These are phyloP conservation scores for Desmodesmus armatus DNA, from an alignment of 139 green algal species.

Conservation along the genomic window DNA sequence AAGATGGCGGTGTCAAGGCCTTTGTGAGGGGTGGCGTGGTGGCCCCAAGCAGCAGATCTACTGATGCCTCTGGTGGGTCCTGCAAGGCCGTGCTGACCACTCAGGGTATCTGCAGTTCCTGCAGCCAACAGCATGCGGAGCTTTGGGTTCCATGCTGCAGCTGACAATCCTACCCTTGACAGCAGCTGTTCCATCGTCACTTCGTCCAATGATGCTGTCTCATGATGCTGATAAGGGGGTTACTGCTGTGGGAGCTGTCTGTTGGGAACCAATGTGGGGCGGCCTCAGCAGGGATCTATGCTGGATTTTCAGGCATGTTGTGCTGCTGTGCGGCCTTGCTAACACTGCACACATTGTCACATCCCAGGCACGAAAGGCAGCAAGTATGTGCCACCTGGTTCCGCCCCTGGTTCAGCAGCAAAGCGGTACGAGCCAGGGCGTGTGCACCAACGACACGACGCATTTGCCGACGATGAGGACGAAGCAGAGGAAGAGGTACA, in stretches of 20 bases:
- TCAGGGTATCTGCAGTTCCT: neutral
- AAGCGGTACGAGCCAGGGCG: conserved; percentile 22
- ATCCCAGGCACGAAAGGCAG: conserved; percentile 30
- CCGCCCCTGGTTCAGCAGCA: conserved; percentile 74
- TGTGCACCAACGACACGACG: conserved; percentile 21
- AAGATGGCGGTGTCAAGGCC: conserved; percentile 36
- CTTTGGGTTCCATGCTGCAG: neutral
- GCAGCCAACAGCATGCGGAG: neutral
- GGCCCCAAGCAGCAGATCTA: conserved; percentile 64
- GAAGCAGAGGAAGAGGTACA: conserved; percentile 40
- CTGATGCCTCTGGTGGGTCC: conserved; percentile 36
- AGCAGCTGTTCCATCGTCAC: neutral
- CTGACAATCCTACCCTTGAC: too few species aligned
- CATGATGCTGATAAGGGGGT: too few species aligned
- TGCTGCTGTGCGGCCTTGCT: neutral
- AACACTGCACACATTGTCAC: neutral
- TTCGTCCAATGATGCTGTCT: too few species aligned
- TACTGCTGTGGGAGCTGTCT: too few species aligned
- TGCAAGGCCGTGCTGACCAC: neutral
- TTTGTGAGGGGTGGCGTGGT: conserved; percentile 79
- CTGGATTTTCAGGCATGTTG: too few species aligned
- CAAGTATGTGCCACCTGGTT: conserved; percentile 84
- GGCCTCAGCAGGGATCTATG: too few species aligned
- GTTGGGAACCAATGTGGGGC: too few species aligned
- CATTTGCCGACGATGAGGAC: conserved; percentile 35